Base-by-base conservation (phyloP, 83 land plant genomes). In the Thuja plicata region DNA sequence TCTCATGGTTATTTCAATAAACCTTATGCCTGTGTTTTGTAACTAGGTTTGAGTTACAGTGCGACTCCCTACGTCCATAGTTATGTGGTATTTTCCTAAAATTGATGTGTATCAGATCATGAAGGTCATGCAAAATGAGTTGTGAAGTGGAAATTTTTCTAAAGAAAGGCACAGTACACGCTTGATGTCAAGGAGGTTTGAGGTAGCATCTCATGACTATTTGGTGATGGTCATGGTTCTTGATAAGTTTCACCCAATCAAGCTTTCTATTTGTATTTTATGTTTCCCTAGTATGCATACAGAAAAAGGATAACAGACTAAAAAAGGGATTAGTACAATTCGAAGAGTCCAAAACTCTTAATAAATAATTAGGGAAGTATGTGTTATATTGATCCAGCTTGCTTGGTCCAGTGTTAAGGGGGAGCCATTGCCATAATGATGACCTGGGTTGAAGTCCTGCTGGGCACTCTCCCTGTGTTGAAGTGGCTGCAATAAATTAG, bases 201-300 rank as follows among this genome's bases (percentile, higher is more conserved):
- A 15, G n/a, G 86, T 37, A 52, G 60, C 86, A 50, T 32, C 62
- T 52, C 8, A 10, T 41, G 55, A 84, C 16, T 84, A 15, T 35
- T 84, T 84, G 17, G 62, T 54, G 21, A 85, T 16, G 10, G 34
- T 54, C 38, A 52, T 17, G 24, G 34, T 55, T 38, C 15, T 85
- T n/a, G 86, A 54, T 52, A 46, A 32, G 86, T 52, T 34, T 19
- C 17, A 41, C 21, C 3, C 21, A 24, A 85, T 35, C 34, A 83
- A 83, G 62, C 34, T 85, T 54, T 85, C 50, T 48, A 35, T 50
- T 52, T 85, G 40, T 17, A n/a, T 52, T 54, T 85, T 85, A 52
- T 85, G 54, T 85, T 85, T 76, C 40, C 35, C 38, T 76, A 76
- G 17, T 76, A 35, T 35, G 17, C 8, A 24, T 30, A 76, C 12